Evolutionary conservation across 352 stramenopile genomes (phyloP).

Genomic region (Thraustochytrium striatum): DNA sequence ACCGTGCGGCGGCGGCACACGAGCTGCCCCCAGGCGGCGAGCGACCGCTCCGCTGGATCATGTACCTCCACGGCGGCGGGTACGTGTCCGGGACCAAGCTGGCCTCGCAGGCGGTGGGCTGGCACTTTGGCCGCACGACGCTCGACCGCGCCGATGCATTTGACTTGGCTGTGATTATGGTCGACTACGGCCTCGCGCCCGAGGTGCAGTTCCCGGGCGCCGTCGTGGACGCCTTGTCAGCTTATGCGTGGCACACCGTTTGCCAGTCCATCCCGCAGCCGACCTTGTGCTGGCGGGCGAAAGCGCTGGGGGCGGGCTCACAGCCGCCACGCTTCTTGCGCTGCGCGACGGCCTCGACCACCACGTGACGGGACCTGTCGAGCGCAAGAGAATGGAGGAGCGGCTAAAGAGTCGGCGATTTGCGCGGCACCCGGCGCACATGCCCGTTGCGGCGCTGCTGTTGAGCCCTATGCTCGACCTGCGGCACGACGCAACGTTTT

Average conservation of each 20-base stretch:
- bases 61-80: slow-evolving; percentile 38
- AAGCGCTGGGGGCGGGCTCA: slow-evolving; percentile 16
- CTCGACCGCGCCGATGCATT: background rate
- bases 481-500: slow-evolving; percentile 8
- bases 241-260: slow-evolving; percentile 5
- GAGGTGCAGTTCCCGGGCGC: slow-evolving; percentile 23
- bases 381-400: background rate
- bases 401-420: background rate
- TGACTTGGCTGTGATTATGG: slow-evolving; percentile 17
- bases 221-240: slow-evolving; percentile 2
- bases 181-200: slow-evolving; percentile 23
- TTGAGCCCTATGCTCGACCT: slow-evolving; percentile 33
- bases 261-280: background rate
- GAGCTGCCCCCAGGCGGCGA: background rate
- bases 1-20: background rate
- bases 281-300: slow-evolving; percentile 31
- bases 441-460: slow-evolving; percentile 6
- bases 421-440: background rate
- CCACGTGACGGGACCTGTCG: background rate
- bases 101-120: slow-evolving; percentile 29
- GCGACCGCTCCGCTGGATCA: background rate
- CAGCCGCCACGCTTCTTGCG: slow-evolving; percentile 8
- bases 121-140: background rate
- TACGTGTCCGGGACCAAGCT: slow-evolving; percentile 37
- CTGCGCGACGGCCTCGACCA: slow-evolving; percentile 1